A percentile compares a stretch with the other conserved stretches of the same genome.
phyloP scores from a whole-genome alignment of 148 eudicot genomes.

The Selenicereus undatus region DNA sequence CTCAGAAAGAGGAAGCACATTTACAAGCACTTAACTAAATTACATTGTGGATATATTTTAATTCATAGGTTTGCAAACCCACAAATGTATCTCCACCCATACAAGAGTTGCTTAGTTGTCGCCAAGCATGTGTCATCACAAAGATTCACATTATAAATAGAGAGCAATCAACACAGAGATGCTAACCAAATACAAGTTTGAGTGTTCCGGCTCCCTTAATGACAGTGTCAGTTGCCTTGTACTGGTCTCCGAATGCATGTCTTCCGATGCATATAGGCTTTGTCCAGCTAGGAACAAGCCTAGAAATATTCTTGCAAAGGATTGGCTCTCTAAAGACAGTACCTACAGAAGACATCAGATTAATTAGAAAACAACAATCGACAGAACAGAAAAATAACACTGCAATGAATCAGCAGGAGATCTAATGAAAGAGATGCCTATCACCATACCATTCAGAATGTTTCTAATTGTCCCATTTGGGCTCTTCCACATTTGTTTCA shows the following conservation, averaged over 20 bases:
- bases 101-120: not conserved
- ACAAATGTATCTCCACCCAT: not conserved
- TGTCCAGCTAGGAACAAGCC: conserved; percentile 89
- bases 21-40: not conserved
- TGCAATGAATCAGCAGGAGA: conserved; percentile 4
- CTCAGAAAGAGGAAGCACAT: not conserved
- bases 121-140: not conserved
- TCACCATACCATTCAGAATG: conserved; percentile 71
- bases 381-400: not conserved
- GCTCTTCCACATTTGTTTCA: conserved; percentile 92
- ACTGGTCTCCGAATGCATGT: conserved; percentile 97
- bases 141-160: conserved; percentile 17
- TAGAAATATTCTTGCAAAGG: conserved; percentile 79
- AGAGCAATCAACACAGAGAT: not conserved
- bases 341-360: conserved; percentile 41
- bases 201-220: conserved; percentile 89
- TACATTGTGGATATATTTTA: not conserved
- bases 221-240: conserved; percentile 81
- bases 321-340: conserved; percentile 95
- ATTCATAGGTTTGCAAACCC: not conserved
- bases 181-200: conserved; percentile 80
- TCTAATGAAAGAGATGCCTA: not conserved
- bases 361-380: conserved; percentile 8
- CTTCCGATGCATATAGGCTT: conserved; percentile 95
- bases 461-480: conserved; percentile 96